phyloP scores from a whole-genome alignment of 768 basidiomycete genomes.

The Mrakia frigida region DNA sequence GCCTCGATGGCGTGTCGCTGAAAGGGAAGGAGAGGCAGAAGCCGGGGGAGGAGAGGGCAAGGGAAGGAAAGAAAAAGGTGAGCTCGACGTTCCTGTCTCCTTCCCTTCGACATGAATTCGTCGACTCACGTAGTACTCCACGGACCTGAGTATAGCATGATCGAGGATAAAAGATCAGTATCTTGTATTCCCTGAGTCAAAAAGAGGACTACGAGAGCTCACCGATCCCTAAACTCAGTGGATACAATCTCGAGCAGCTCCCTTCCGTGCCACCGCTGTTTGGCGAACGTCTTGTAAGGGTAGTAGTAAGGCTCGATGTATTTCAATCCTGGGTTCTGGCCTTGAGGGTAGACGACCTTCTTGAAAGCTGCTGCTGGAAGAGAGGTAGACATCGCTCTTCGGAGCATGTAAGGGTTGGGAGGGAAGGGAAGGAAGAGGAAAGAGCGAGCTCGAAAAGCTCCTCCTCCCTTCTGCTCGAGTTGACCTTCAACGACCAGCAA shows the following conservation, averaged over 20 bases:
- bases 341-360: constrained; percentile 35
- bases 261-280: constrained; percentile 52
- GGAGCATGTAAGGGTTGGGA: neutral
- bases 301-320: constrained; percentile 88
- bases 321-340: constrained; percentile 55
- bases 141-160: too few species aligned
- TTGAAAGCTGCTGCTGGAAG: neutral
- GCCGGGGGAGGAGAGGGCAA: neutral
- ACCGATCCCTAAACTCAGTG: constrained; percentile 88
- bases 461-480: neutral
- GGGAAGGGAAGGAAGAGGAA: neutral
- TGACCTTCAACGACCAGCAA: neutral
- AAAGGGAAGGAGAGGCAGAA: neutral
- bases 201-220: too few species aligned
- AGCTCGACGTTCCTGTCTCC: constrained; percentile 2
- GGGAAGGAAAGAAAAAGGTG: neutral
- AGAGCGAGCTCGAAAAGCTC: neutral
- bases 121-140: constrained; percentile 86
- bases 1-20: constrained; percentile 73
- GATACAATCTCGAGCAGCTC: constrained; percentile 71
- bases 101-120: neutral
- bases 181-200: too few species aligned
- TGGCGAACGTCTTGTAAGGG: constrained; percentile 84
- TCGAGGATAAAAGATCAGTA: too few species aligned
- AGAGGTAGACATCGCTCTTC: neutral